Conservation (phyloP, 805 yeast species). For the Yarrowia sp. region DNA sequence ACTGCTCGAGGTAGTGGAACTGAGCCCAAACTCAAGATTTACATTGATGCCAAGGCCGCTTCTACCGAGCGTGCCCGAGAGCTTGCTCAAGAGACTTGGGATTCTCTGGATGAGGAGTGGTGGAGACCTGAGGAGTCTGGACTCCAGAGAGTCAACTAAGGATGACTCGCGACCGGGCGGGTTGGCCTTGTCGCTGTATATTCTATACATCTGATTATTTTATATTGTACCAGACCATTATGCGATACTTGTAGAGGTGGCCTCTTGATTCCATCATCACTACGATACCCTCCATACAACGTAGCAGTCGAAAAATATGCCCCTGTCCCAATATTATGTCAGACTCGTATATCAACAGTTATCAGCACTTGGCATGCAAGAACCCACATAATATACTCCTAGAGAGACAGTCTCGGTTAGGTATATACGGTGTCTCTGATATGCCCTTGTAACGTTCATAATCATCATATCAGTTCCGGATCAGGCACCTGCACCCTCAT, state of each 20-base stretch:
- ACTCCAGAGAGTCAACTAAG: slow-evolving; percentile 29
- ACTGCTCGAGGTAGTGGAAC: slow-evolving; percentile 96
- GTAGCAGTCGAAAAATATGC: too few species aligned
- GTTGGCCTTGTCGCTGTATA: too few species aligned
- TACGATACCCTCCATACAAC: too few species aligned
- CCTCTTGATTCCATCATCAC: too few species aligned
- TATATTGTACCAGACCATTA: neutral
- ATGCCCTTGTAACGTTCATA: neutral
- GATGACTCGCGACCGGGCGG: too few species aligned
- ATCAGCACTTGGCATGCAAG: neutral
- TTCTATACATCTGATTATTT: too few species aligned
- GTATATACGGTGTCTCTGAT: neutral
- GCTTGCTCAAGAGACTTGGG: slow-evolving; percentile 68
- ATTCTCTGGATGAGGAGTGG: slow-evolving; percentile 63
- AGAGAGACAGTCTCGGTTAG: neutral
- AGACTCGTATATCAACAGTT: neutral
- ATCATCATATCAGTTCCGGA: neutral
- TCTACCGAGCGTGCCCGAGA: slow-evolving; percentile 47
- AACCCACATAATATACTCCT: neutral
- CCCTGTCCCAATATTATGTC: neutral
- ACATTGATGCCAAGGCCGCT: slow-evolving; percentile 69
- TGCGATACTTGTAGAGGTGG: too few species aligned
- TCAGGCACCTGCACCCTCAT: neutral
- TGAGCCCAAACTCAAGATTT: slow-evolving; percentile 89
- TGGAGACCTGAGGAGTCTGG: slow-evolving; percentile 58